Evolutionary conservation across 495 filamentous ascomycete genomes (phyloP).

Genomic region (Penicillium coffeae): DNA sequence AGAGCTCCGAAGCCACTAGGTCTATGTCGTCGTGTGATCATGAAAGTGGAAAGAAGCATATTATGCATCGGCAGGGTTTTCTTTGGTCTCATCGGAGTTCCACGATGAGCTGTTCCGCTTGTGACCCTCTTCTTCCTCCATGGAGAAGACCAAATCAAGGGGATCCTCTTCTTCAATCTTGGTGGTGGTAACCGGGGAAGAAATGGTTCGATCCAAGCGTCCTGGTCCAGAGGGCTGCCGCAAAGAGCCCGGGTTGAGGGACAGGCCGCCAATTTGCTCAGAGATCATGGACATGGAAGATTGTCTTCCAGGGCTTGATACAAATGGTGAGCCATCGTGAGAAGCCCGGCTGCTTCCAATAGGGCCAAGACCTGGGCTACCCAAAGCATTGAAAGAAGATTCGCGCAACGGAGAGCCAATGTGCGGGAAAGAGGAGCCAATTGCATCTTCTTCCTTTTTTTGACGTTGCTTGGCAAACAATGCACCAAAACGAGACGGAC

Average conservation of each 20-base stretch:
- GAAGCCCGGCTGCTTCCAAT: slow-evolving; percentile 42
- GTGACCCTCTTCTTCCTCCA: slow-evolving; percentile 66
- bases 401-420: slow-evolving; percentile 94
- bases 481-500: slow-evolving; percentile 82
- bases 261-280: slow-evolving; percentile 57
- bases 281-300: slow-evolving; percentile 65
- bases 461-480: slow-evolving; percentile 72
- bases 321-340: slow-evolving; percentile 59
- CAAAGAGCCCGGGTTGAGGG: slow-evolving; percentile 44
- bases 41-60: slow-evolving; percentile 1
- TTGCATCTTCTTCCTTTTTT: slow-evolving; percentile 68
- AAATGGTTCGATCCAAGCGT: slow-evolving; percentile 41
- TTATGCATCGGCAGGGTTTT: slow-evolving; percentile 19
- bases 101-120: slow-evolving; percentile 41
- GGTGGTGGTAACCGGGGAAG: slow-evolving; percentile 50
- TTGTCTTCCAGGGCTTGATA: slow-evolving; percentile 64
- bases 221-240: slow-evolving; percentile 35
- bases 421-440: slow-evolving; percentile 68
- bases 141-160: slow-evolving; percentile 70
- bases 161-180: slow-evolving; percentile 66
- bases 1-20: slow-evolving; percentile 9
- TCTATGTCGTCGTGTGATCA: slow-evolving; percentile 20
- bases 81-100: slow-evolving; percentile 24
- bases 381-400: slow-evolving; percentile 56
- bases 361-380: slow-evolving; percentile 63